A percentile compares a stretch with the other conserved stretches of the same genome.
phyloP scores from a whole-genome alignment of 257 asterid genomes.

The Nicotiana tabacum region DNA sequence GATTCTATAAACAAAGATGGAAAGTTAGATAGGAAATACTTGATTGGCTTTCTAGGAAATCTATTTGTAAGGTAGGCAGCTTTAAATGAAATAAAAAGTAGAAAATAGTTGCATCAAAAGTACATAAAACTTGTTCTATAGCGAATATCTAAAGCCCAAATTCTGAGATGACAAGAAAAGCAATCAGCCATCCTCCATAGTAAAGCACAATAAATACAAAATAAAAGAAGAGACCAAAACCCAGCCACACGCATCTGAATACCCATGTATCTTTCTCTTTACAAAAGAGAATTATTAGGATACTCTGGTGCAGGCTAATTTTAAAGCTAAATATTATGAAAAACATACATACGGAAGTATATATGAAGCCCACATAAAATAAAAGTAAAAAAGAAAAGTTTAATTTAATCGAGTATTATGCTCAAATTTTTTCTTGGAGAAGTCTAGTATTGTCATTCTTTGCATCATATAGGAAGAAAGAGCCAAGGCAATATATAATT shows the following conservation, averaged over 20 bases:
- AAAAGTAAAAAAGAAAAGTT: too few species aligned
- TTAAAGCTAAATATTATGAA: not conserved
- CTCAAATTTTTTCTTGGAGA: not conserved
- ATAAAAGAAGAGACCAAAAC: conserved; percentile 38
- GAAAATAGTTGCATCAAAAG: conserved; percentile 23
- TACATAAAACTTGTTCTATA: conserved; percentile 21
- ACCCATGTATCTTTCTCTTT: conserved; percentile 22
- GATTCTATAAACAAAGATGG: too few species aligned
- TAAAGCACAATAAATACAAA: conserved; percentile 25
- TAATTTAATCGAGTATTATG: not conserved
- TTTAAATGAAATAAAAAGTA: conserved; percentile 1
- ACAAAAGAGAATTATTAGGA: conserved; percentile 31
- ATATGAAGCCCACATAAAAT: not conserved
- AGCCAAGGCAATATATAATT: conserved; percentile 1
- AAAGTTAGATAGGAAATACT: too few species aligned
- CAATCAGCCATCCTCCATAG: conserved; percentile 4
- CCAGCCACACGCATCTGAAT: conserved; percentile 37
- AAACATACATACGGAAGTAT: not conserved
- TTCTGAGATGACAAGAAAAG: conserved; percentile 28
- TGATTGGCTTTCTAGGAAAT: too few species aligned
- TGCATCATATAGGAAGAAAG: conserved; percentile 26
- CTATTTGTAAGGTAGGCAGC: not conserved
- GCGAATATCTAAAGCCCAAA: conserved; percentile 7
- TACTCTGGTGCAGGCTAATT: not conserved
- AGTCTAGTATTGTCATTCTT: conserved; percentile 16